Evolutionary conservation across 345 rosid species (phyloP).

Genomic region (Aquilaria yunnanensis): DNA sequence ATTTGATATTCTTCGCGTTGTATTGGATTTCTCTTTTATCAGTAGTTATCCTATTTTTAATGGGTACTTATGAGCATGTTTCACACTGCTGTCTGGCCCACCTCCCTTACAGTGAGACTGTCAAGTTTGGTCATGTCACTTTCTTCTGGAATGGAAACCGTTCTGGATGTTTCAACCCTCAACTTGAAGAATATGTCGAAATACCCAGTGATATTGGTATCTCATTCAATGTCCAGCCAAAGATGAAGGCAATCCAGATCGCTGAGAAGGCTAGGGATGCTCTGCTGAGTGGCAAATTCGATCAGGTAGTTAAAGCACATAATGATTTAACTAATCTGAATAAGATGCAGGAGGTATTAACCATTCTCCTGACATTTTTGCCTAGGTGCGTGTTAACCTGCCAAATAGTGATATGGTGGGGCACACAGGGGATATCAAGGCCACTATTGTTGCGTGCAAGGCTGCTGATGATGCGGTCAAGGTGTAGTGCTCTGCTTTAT

Average conservation of each 20-base stretch:
- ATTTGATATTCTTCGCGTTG: neutral
- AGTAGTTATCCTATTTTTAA: too few species aligned
- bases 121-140: constrained; percentile 94
- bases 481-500: constrained; percentile 33
- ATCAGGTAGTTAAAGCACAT: constrained; percentile 51
- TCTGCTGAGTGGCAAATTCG: constrained; percentile 71
- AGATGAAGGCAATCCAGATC: constrained; percentile 90
- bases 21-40: neutral
- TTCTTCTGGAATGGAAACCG: constrained; percentile 99
- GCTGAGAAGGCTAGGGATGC: constrained; percentile 88
- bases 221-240: constrained; percentile 85
- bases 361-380: constrained; percentile 1
- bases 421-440: constrained; percentile 89
- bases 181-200: constrained; percentile 85
- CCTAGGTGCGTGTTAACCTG: constrained; percentile 79
- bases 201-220: constrained; percentile 94
- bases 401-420: constrained; percentile 99
- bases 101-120: constrained; percentile 62
- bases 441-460: constrained; percentile 83
- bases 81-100: neutral
- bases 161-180: constrained; percentile 71
- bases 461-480: constrained; percentile 87
- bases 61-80: too few species aligned
- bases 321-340: neutral
- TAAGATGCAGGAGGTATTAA: neutral